Percentiles rank a stretch among this genome's conserved stretches.
These are phyloP conservation scores for Stagonosporopsis chrysanthemi DNA, from an alignment of 2,329 filamentous ascomycete genomes.

Conservation along the genomic window DNA sequence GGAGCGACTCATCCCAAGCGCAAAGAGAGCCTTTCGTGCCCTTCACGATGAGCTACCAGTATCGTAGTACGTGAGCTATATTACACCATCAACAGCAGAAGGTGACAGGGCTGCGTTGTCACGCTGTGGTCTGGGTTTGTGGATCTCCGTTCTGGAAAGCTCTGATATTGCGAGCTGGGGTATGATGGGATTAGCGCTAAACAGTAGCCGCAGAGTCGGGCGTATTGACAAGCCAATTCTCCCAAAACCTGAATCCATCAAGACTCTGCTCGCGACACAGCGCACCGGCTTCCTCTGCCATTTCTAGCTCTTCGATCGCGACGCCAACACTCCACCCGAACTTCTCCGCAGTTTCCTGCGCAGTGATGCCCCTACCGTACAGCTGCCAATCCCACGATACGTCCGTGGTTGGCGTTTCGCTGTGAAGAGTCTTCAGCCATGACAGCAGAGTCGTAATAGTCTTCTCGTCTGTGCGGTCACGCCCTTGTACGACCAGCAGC, in stretches of 20 bases:
- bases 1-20: no score
- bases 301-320: conserved; percentile 92
- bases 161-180: neutral
- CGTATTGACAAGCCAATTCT: conserved; percentile 64
- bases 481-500: conserved; percentile 89
- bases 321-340: conserved; percentile 99
- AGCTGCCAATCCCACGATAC: conserved; percentile 76
- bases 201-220: conserved; percentile 6
- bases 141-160: neutral
- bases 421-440: conserved; percentile 80
- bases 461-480: conserved; percentile 88
- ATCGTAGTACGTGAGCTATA: neutral
- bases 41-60: neutral
- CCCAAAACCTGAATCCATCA: conserved; percentile 92
- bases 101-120: neutral
- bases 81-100: neutral
- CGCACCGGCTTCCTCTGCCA: conserved; percentile 90
- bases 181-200: neutral
- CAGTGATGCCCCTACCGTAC: conserved; percentile 87
- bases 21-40: neutral
- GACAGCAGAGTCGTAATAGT: conserved; percentile 77
- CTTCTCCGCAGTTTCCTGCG: conserved; percentile 83
- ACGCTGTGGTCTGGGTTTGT: neutral
- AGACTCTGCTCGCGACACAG: conserved; percentile 91
- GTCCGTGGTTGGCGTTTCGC: conserved; percentile 68